phyloP scores from a whole-genome alignment of 192 early-diverging fungal species.

The Haplosporangium gracile region DNA sequence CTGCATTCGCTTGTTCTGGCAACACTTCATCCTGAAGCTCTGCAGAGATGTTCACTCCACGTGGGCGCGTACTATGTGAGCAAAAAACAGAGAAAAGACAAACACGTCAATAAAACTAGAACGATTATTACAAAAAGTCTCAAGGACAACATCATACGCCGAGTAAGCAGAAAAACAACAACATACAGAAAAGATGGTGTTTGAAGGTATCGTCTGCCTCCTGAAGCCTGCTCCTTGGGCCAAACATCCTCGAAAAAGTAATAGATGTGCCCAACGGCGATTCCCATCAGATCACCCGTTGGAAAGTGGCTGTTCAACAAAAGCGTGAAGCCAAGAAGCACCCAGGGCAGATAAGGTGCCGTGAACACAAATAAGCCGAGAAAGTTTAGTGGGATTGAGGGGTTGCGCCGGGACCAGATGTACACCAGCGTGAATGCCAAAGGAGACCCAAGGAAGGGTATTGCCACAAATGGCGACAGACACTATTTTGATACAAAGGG shows the following conservation, averaged over 20 bases:
- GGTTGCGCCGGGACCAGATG: conserved; percentile 97
- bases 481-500: conserved; percentile 21
- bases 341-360: conserved; percentile 94
- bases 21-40: conserved; percentile 22
- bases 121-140: background rate
- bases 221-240: conserved; percentile 77
- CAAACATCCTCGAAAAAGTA: conserved; percentile 97
- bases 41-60: conserved; percentile 32
- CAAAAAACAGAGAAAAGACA: background rate
- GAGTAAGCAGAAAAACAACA: background rate
- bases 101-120: background rate
- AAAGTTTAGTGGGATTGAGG: conserved; percentile 89
- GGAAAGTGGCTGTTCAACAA: conserved; percentile 86
- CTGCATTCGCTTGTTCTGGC: conserved; percentile 3
- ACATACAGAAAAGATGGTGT: conserved; percentile 70
- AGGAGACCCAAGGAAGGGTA: conserved; percentile 87
- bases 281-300: conserved; percentile 82
- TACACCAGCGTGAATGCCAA: conserved; percentile 92
- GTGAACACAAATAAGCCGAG: conserved; percentile 92
- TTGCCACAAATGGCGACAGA: conserved; percentile 61
- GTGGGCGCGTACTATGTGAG: conserved; percentile 17
- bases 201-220: conserved; percentile 64
- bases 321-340: conserved; percentile 88
- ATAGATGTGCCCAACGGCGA: conserved; percentile 93
- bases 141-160: background rate